Evolutionary conservation across 371 early-diverging fungal species (phyloP), one percentile per base, ranked within the genome.

Genomic region (Capniomyces stellatus): DNA sequence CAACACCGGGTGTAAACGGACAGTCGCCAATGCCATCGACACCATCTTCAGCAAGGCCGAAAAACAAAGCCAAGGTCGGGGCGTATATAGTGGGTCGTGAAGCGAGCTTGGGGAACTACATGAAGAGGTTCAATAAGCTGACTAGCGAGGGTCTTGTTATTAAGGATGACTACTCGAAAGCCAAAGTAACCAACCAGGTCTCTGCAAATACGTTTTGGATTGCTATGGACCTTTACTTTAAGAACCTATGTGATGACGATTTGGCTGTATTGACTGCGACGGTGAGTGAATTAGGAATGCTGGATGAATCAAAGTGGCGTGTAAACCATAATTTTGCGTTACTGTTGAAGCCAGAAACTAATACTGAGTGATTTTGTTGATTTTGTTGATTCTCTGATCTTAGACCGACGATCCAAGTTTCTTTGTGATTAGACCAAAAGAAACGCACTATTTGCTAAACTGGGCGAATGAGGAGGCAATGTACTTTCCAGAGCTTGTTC

Each of bases 391-490:
- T n/a, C n/a, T n/a, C n/a, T n/a, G n/a, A n/a, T n/a, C 71, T 83
- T 57, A 64, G 71, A 52, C 70, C 72, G 54, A 66, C 66, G 58
- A 51, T 44, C 4, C n/a, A 19, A 0, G 28, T 21, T 25, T 18
- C 3, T 79, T 74, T 58, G 58, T 76, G 41, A 78, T 85, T 43
- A 89, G 90, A 13, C 74, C 79, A 15, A 71, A 87, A 0, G 92
- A 91, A 8, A 70, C 68, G 19, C 74, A 81, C 56, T 92, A 87
- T 58, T 58, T 71, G 4, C 81, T 87, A 27, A 74, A 69, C 29
- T 92, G 90, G 90, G 76, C 81, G 1, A 87, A 83, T 50, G 89
- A 91, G 58, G 92, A 93, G 12, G 58, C 63, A 19, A 60, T 62
- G 3, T 65, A 73, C 19, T 61, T 74, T 48, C 80, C 77, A 24